Conservation (phyloP, 1,284 basidiomycete species). For the Ceratobasidium sp. region DNA sequence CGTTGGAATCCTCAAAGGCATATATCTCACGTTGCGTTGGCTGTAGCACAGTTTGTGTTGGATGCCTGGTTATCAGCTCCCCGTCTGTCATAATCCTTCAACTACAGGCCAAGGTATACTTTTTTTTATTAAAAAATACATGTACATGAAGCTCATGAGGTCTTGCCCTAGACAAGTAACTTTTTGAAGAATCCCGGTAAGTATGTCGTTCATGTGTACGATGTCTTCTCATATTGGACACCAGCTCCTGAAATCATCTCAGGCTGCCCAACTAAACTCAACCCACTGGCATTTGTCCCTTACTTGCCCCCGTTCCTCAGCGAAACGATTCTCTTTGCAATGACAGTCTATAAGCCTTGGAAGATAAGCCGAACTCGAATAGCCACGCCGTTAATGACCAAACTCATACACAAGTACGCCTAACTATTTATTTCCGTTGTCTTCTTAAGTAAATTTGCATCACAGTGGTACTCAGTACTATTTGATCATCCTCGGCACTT, state of each 20-base stretch:
- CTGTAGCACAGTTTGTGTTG: background rate
- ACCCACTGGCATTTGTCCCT: background rate
- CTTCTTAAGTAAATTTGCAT: background rate
- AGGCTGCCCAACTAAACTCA: conserved; percentile 4
- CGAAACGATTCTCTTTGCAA: background rate
- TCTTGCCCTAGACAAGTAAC: background rate
- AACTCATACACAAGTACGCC: background rate
- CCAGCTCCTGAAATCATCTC: background rate
- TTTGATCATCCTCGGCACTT: background rate
- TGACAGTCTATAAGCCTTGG: conserved; percentile 20
- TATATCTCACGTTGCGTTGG: background rate
- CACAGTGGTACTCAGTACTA: conserved; percentile 7
- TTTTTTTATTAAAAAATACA: background rate
- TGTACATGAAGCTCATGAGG: background rate
- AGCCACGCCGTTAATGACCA: background rate
- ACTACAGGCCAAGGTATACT: conserved; percentile 1
- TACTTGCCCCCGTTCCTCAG: conserved; percentile 6
- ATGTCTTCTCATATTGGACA: background rate
- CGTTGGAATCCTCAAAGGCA: no score
- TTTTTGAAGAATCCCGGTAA: conserved; percentile 12
- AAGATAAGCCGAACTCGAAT: background rate
- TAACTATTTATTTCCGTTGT: no score
- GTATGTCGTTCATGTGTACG: background rate
- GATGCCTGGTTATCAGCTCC: background rate
- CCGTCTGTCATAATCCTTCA: background rate